These are phyloP conservation scores for Talaromyces sp. DNA, from an alignment of 2,329 filamentous ascomycete genomes.

Conservation along the genomic window DNA sequence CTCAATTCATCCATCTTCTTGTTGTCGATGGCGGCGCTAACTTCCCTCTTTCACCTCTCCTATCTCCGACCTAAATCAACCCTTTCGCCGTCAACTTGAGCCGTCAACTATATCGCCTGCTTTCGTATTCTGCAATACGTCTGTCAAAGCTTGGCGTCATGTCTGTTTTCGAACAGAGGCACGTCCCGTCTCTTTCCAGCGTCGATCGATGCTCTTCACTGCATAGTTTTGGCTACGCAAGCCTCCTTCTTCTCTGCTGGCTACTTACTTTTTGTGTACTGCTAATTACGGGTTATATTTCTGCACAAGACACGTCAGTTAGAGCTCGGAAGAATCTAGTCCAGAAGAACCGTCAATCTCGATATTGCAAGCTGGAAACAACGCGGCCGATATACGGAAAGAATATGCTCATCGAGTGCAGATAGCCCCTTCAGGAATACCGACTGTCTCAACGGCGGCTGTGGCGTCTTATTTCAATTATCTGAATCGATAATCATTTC, in stretches of 20 bases:
- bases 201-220: neutral
- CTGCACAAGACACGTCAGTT: constrained; percentile 4
- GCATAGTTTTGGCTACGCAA: neutral
- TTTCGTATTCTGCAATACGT: neutral
- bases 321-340: neutral
- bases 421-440: neutral
- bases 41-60: neutral
- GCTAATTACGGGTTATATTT: neutral
- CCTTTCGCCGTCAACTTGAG: neutral
- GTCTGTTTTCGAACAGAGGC: neutral
- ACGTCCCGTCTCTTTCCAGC: neutral
- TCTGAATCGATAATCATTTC: neutral
- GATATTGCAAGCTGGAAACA: neutral
- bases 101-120: neutral
- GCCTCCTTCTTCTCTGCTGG: neutral
- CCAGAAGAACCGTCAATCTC: neutral
- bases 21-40: neutral
- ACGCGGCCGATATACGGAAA: neutral
- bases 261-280: neutral
- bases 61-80: neutral
- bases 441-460: neutral
- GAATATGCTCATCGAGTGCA: neutral
- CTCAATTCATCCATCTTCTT: neutral
- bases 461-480: neutral
- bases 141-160: neutral